A percentile compares a stretch with the other conserved stretches of the same genome.
These are phyloP conservation scores for Drosera spatulata DNA, from an alignment of 179 eudicot species.

Conservation along the genomic window DNA sequence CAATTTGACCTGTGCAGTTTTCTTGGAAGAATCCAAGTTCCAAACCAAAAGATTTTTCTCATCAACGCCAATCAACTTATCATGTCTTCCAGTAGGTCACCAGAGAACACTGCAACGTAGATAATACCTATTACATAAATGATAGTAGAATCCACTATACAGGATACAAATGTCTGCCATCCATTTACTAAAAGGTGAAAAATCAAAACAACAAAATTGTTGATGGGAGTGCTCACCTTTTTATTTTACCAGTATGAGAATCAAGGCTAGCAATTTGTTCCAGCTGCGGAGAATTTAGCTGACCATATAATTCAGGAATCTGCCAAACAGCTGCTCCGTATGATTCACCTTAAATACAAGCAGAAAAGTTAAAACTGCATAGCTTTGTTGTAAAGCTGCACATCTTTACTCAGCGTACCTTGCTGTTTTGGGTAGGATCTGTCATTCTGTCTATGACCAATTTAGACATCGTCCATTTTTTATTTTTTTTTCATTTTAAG, in stretches of 20 bases:
- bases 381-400: neutral
- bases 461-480: no score
- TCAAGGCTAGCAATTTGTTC: conserved; percentile 81
- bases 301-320: conserved; percentile 96
- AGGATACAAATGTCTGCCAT: no score
- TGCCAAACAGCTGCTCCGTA: conserved; percentile 98
- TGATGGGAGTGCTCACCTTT: conserved; percentile 37
- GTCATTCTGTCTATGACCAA: no score
- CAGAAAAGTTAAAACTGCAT: neutral
- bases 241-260: conserved; percentile 57
- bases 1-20: conserved; percentile 70
- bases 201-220: neutral
- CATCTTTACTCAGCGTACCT: no score
- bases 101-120: conserved; percentile 58
- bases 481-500: no score
- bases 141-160: neutral
- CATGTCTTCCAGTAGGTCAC: conserved; percentile 97
- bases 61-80: conserved; percentile 80
- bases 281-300: conserved; percentile 83
- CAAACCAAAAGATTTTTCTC: conserved; percentile 84
- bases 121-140: neutral
- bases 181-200: no score
- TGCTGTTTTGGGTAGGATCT: no score
- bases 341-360: conserved; percentile 53
- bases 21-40: conserved; percentile 91